phyloP scores from a whole-genome alignment of 768 basidiomycete species.

The Phanerochaete sordida region DNA sequence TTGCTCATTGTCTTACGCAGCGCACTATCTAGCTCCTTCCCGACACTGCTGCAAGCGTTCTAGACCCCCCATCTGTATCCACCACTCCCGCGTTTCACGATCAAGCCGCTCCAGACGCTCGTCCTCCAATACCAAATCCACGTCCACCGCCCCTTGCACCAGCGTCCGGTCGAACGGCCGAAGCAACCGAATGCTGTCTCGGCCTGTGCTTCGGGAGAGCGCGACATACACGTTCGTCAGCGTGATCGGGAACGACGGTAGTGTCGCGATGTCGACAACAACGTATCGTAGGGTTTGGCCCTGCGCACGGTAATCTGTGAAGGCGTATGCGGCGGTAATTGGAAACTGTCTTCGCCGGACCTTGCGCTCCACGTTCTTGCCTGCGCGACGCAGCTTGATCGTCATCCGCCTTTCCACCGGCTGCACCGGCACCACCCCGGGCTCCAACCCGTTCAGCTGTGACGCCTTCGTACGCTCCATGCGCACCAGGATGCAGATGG shows the following conservation, averaged over 20 bases:
- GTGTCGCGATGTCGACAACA: constrained; percentile 35
- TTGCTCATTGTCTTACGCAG: too few species aligned
- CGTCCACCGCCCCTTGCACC: not conserved
- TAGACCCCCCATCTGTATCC: not conserved
- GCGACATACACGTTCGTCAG: constrained; percentile 39
- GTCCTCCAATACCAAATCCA: not conserved
- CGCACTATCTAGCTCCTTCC: too few species aligned
- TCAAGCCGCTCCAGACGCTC: not conserved
- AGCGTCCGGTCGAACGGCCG: constrained; percentile 22
- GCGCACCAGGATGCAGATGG: constrained; percentile 28
- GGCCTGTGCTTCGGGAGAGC: constrained; percentile 31
- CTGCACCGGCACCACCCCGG: constrained; percentile 29
- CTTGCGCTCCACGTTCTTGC: too few species aligned
- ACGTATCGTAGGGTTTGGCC: constrained; percentile 37
- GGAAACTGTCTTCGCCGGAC: constrained; percentile 21
- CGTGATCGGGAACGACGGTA: constrained; percentile 24
- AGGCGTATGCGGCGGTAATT: constrained; percentile 35
- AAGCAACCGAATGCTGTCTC: constrained; percentile 24
- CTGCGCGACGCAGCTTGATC: constrained; percentile 12
- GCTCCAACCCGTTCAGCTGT: constrained; percentile 24
- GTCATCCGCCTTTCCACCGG: constrained; percentile 19
- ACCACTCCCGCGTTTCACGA: not conserved
- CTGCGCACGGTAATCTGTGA: constrained; percentile 39
- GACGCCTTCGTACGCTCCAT: constrained; percentile 23
- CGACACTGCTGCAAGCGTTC: too few species aligned